Conservation (phyloP, 495 filamentous ascomycete genomes). For the Penicillium coprophilum region DNA sequence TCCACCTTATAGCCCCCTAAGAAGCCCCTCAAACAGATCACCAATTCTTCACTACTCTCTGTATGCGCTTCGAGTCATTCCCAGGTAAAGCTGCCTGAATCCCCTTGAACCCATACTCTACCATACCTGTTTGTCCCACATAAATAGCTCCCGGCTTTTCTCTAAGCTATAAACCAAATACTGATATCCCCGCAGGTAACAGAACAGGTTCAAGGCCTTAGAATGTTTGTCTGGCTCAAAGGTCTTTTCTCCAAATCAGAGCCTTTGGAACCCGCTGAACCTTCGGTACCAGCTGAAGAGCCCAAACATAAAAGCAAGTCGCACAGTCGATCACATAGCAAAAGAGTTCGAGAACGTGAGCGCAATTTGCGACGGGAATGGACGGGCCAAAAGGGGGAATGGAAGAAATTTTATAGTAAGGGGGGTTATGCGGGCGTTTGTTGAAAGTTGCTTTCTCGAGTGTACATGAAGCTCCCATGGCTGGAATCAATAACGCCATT, state of each 20-base stretch:
- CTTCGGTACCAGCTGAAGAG: not conserved
- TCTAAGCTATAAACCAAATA: too few species aligned
- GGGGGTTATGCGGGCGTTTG: not conserved
- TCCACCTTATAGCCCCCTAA: too few species aligned
- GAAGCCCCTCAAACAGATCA: too few species aligned
- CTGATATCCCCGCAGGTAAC: not conserved
- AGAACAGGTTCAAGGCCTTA: not conserved
- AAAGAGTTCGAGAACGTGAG: constrained; percentile 3
- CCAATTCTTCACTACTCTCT: too few species aligned
- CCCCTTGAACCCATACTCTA: too few species aligned
- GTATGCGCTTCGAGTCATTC: too few species aligned
- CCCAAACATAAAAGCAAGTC: not conserved
- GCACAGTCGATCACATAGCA: constrained; percentile 1
- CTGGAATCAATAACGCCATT: not conserved
- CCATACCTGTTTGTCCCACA: too few species aligned
- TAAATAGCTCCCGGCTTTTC: too few species aligned
- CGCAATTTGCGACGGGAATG: constrained; percentile 1
- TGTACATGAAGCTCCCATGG: not conserved
- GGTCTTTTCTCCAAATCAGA: not conserved
- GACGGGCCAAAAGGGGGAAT: constrained; percentile 7
- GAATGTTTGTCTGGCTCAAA: not conserved
- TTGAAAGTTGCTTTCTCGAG: not conserved
- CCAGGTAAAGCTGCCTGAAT: too few species aligned
- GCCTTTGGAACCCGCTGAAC: not conserved
- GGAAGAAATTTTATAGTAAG: not conserved